Conservation (phyloP, 2,329 filamentous ascomycete genomes). For the Pseudogymnoascus destructans region DNA sequence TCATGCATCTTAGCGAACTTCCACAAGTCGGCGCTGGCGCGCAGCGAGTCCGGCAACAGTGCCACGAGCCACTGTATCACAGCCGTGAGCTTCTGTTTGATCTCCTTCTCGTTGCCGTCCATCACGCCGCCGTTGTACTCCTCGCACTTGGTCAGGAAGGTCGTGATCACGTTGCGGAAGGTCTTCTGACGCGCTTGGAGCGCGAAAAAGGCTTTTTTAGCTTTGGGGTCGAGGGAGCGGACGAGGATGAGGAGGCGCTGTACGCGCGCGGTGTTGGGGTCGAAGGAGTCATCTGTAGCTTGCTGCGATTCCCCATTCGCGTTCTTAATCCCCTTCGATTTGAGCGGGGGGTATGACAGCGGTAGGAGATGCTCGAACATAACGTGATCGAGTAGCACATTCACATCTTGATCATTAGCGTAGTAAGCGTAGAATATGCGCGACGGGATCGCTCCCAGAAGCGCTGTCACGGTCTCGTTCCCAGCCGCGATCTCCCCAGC, state of each 20-base stretch:
- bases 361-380: constrained; percentile 84
- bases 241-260: constrained; percentile 76
- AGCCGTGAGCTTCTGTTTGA: constrained; percentile 56
- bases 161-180: constrained; percentile 58
- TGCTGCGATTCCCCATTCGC: constrained; percentile 43
- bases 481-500: constrained; percentile 74
- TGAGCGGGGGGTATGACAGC: constrained; percentile 67
- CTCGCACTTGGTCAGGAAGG: constrained; percentile 76
- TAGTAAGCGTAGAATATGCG: constrained; percentile 81
- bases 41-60: constrained; percentile 61
- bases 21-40: constrained; percentile 64
- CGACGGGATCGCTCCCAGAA: constrained; percentile 72
- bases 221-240: constrained; percentile 60
- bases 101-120: constrained; percentile 52
- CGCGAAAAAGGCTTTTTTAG: constrained; percentile 79
- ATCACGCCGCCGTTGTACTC: constrained; percentile 79
- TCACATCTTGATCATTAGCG: constrained; percentile 77
- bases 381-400: constrained; percentile 70
- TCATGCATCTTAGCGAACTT: constrained; percentile 89
- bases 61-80: constrained; percentile 61
- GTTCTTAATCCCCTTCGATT: constrained; percentile 47
- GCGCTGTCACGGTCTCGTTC: constrained; percentile 58
- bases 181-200: constrained; percentile 67
- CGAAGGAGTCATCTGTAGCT: constrained; percentile 34
- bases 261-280: constrained; percentile 65